Evolutionary conservation across 2,329 filamentous ascomycete species (phyloP).

Genomic region (Clonostachys byssicola): DNA sequence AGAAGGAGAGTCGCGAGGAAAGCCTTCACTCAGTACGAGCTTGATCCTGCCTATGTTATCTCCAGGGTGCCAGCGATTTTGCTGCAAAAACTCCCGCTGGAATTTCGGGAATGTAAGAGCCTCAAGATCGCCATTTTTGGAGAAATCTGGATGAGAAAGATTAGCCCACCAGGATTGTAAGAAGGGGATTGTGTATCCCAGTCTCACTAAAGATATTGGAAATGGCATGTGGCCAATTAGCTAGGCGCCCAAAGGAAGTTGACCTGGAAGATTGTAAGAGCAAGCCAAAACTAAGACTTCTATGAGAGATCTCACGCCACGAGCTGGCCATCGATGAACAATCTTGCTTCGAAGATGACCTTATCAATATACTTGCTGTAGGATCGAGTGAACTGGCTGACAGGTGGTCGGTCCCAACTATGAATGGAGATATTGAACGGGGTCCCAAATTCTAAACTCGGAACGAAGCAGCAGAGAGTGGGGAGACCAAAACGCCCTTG

Average conservation of each 20-base stretch:
- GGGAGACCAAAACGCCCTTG: constrained; percentile 50
- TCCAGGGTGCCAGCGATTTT: constrained; percentile 66
- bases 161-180: constrained; percentile 1
- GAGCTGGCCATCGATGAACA: constrained; percentile 65
- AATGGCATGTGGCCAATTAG: constrained; percentile 46
- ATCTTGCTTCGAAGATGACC: constrained; percentile 59
- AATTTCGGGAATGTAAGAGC: constrained; percentile 71
- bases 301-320: constrained; percentile 48
- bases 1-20: constrained; percentile 47
- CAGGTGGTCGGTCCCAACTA: constrained; percentile 58
- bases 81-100: constrained; percentile 62
- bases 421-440: constrained; percentile 73
- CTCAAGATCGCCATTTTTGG: constrained; percentile 53
- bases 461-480: constrained; percentile 67
- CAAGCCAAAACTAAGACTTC: neutral
- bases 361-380: constrained; percentile 52
- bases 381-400: constrained; percentile 52
- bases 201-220: constrained; percentile 35
- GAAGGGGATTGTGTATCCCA: neutral
- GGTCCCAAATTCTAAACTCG: constrained; percentile 52
- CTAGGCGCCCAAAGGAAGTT: constrained; percentile 45
- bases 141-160: constrained; percentile 30
- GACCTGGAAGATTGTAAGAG: constrained; percentile 32
- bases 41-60: constrained; percentile 74
- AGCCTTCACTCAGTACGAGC: constrained; percentile 70